Conservation (phyloP, 192 early-diverging fungal genomes). For the Coemansia sp. region DNA sequence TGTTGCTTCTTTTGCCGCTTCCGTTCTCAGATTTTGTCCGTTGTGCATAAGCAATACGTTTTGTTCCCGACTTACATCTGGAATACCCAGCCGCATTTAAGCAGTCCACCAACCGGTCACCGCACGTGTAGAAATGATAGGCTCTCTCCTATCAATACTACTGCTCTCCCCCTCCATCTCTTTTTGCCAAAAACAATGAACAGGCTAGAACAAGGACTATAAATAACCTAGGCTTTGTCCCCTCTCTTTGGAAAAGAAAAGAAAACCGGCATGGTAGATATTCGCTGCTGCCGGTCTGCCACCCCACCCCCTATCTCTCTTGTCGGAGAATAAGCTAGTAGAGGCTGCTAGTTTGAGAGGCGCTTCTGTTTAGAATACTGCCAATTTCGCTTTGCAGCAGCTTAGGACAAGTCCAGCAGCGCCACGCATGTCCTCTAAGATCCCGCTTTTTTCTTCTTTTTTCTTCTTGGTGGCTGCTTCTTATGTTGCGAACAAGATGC, state of each 20-base stretch:
- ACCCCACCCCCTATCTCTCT: neutral
- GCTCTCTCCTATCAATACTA: conserved; percentile 4
- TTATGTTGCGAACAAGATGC: too few species aligned
- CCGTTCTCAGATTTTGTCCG: conserved; percentile 4
- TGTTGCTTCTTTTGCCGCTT: conserved; percentile 4
- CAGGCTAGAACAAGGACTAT: neutral
- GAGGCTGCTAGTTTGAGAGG: neutral
- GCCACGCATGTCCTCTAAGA: conserved; percentile 4
- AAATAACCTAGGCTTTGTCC: neutral
- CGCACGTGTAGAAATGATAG: conserved; percentile 15
- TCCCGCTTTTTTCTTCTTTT: neutral
- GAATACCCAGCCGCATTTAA: neutral
- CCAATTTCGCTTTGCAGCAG: conserved; percentile 1
- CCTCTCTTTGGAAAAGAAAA: neutral
- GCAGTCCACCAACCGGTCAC: conserved; percentile 5
- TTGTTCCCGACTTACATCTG: neutral
- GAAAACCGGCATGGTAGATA: neutral
- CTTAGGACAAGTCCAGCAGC: neutral
- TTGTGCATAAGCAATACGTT: neutral
- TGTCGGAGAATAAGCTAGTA: neutral
- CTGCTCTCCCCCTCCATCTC: conserved; percentile 5
- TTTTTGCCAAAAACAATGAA: neutral
- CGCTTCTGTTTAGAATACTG: conserved; percentile 9
- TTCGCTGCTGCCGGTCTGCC: neutral
- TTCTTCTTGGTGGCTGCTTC: neutral